These are phyloP conservation scores for Pseudomassariella vexata DNA, from an alignment of 2,329 filamentous ascomycete species.

Conservation along the genomic window DNA sequence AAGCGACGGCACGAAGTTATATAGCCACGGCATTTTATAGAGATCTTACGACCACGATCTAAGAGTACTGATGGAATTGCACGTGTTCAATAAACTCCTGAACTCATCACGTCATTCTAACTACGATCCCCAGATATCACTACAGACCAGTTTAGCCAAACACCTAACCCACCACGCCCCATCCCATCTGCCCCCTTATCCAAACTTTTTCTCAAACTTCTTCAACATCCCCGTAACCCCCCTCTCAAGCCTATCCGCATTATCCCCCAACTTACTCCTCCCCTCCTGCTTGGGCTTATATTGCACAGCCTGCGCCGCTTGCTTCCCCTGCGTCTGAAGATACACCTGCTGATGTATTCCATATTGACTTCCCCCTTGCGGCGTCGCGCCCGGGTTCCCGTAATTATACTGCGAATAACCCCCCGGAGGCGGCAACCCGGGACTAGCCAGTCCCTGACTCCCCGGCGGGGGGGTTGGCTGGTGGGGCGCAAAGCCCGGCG, in stretches of 20 bases:
- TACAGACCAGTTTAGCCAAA: too few relatives aligned
- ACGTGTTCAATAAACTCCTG: neutral
- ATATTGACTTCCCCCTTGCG: constrained; percentile 36
- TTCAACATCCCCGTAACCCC: constrained; percentile 67
- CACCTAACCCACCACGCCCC: too few relatives aligned
- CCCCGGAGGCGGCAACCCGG: constrained; percentile 39
- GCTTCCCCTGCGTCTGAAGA: constrained; percentile 61
- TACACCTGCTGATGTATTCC: constrained; percentile 65
- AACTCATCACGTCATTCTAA: neutral
- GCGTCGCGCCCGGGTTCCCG: constrained; percentile 9
- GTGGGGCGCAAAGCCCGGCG: constrained; percentile 36
- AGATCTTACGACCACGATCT: too few relatives aligned
- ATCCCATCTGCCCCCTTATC: constrained; percentile 26
- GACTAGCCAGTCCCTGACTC: constrained; percentile 27
- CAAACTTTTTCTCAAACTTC: constrained; percentile 74
- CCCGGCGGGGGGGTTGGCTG: constrained; percentile 23
- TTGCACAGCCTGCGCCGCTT: constrained; percentile 45
- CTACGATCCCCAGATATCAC: too few relatives aligned
- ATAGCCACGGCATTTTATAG: too few relatives aligned
- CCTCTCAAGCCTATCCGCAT: constrained; percentile 61
- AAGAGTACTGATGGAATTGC: neutral
- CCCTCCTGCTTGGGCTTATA: constrained; percentile 37
- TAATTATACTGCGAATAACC: constrained; percentile 53
- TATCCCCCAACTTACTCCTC: constrained; percentile 52
- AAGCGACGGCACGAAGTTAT: too few relatives aligned